Conservation (phyloP, 2,329 filamentous ascomycete genomes). For the Fusarium caatingaense region DNA sequence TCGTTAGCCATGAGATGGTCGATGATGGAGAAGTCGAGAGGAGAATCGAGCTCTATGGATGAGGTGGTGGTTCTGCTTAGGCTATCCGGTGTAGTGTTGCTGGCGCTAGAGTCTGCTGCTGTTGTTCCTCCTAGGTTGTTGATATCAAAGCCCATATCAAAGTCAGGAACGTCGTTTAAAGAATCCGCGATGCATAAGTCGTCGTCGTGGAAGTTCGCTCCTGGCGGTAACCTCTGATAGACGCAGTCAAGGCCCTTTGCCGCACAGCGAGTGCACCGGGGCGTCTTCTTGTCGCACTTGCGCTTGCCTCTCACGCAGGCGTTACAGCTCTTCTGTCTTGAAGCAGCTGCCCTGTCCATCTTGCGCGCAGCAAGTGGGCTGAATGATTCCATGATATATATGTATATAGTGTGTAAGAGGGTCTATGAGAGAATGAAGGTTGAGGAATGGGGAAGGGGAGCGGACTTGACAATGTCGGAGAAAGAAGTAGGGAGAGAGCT, state of each 20-base stretch:
- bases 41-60: constrained; percentile 44
- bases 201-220: constrained; percentile 39
- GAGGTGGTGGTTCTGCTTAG: constrained; percentile 37
- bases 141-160: constrained; percentile 54
- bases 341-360: constrained; percentile 52
- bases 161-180: constrained; percentile 46
- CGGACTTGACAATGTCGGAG: constrained; percentile 31
- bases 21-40: constrained; percentile 52
- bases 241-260: constrained; percentile 57
- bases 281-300: constrained; percentile 59
- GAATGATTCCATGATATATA: constrained; percentile 43
- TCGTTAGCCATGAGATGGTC: constrained; percentile 50
- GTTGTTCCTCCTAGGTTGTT: constrained; percentile 47
- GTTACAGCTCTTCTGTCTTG: constrained; percentile 63
- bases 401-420: constrained; percentile 2
- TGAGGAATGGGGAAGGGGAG: constrained; percentile 6
- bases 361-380: constrained; percentile 45
- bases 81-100: constrained; percentile 47
- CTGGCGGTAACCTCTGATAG: constrained; percentile 53
- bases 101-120: constrained; percentile 44
- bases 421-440: not conserved
- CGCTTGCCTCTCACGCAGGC: constrained; percentile 61
- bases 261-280: constrained; percentile 57
- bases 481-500: not conserved
- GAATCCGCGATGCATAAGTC: constrained; percentile 21